These are phyloP conservation scores for Clonostachys rosea DNA, from an alignment of 2,329 filamentous ascomycete genomes.

Conservation along the genomic window DNA sequence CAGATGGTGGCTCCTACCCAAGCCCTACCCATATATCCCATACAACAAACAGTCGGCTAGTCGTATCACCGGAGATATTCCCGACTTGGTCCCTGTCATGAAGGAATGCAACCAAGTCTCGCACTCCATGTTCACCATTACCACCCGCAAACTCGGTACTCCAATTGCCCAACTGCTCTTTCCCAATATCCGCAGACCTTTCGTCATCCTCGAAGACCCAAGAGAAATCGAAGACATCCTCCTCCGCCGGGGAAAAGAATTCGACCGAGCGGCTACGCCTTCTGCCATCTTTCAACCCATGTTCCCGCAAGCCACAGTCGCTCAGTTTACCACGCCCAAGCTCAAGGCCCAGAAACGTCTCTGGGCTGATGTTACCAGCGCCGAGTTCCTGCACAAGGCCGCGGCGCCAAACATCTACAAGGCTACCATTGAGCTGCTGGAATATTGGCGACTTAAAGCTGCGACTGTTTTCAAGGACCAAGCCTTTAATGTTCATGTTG, in stretches of 20 bases:
- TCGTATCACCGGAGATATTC: slow-evolving; percentile 14
- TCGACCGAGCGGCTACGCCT: slow-evolving; percentile 5
- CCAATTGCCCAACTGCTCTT: slow-evolving; percentile 26
- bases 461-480: no score
- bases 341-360: neutral
- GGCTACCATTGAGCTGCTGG: neutral
- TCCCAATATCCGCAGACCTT: slow-evolving; percentile 19
- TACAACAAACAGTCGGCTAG: slow-evolving; percentile 12
- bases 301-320: no score
- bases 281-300: no score
- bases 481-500: no score
- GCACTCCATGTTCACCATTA: slow-evolving; percentile 7
- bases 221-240: slow-evolving; percentile 23
- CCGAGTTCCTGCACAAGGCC: neutral
- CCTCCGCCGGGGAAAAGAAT: slow-evolving; percentile 7
- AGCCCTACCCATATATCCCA: slow-evolving; percentile 16
- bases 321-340: neutral
- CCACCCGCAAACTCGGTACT: slow-evolving; percentile 1
- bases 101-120: slow-evolving; percentile 10
- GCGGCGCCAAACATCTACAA: neutral
- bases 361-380: neutral
- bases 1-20: slow-evolving; percentile 4
- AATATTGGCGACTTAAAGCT: neutral
- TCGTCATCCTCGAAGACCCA: slow-evolving; percentile 23
- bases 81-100: neutral